Evolutionary conservation across 805 yeast genomes (phyloP).

Genomic region (Pichia kluyveri): DNA sequence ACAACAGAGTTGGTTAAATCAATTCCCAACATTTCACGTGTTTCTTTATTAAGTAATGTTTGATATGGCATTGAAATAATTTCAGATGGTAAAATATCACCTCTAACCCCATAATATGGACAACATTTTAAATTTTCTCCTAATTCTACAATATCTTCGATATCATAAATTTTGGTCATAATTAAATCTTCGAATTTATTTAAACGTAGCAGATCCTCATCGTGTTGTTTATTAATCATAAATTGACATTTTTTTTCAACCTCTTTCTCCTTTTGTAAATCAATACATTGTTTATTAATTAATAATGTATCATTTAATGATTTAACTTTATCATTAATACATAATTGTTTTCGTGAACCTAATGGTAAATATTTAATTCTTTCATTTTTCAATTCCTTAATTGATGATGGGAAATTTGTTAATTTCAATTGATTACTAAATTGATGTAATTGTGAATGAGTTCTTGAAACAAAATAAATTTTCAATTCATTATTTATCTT

Average conservation of each 20-base stretch:
- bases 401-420: conserved; percentile 57
- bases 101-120: conserved; percentile 73
- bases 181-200: conserved; percentile 34
- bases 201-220: conserved; percentile 32
- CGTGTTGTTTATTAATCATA: conserved; percentile 28
- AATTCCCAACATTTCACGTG: conserved; percentile 53
- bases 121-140: conserved; percentile 56
- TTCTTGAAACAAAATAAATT: conserved; percentile 71
- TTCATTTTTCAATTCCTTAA: conserved; percentile 33
- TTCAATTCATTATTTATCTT: conserved; percentile 30
- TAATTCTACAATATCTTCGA: conserved; percentile 61
- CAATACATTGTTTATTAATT: conserved; percentile 76
- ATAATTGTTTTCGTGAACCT: conserved; percentile 79
- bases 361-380: conserved; percentile 60
- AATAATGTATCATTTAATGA: conserved; percentile 37
- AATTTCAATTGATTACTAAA: conserved; percentile 63
- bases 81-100: conserved; percentile 51
- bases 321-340: conserved; percentile 60
- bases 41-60: conserved; percentile 48
- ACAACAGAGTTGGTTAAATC: conserved; percentile 57
- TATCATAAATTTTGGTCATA: conserved; percentile 55
- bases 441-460: conserved; percentile 83
- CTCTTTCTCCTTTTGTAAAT: conserved; percentile 39
- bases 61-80: conserved; percentile 84
- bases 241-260: conserved; percentile 30